Conservation (phyloP, 192 early-diverging fungal genomes). For the Podila clonocystis region DNA sequence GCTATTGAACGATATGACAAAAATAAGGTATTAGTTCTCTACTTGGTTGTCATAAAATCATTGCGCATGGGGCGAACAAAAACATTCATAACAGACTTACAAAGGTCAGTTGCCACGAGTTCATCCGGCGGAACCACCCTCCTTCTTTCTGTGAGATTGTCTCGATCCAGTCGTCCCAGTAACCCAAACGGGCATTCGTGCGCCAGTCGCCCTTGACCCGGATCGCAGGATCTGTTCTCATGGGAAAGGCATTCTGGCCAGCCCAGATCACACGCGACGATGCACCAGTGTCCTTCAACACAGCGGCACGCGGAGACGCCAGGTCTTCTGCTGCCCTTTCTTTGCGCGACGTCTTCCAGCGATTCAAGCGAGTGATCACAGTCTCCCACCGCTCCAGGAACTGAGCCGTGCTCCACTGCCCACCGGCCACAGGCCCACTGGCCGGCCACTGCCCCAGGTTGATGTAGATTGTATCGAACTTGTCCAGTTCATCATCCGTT, state of each 20-base stretch:
- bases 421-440: conserved; percentile 27
- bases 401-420: conserved; percentile 30
- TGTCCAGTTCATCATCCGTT: conserved; percentile 20
- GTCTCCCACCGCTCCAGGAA: conserved; percentile 29
- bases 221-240: conserved; percentile 24
- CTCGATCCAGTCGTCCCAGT: conserved; percentile 45
- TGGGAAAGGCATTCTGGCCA: conserved; percentile 39
- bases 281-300: background rate
- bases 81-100: conserved; percentile 9
- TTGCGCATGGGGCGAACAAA: background rate
- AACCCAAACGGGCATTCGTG: conserved; percentile 31
- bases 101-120: conserved; percentile 45
- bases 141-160: conserved; percentile 21
- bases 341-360: conserved; percentile 19
- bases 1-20: conserved; percentile 8
- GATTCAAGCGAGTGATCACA: conserved; percentile 14
- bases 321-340: background rate
- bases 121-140: conserved; percentile 34
- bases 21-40: too few relatives aligned
- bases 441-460: conserved; percentile 47
- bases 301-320: background rate
- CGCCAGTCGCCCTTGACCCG: conserved; percentile 35
- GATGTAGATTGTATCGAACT: conserved; percentile 24
- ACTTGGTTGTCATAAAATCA: background rate
- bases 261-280: conserved; percentile 35